Base-by-base conservation (phyloP, 495 filamentous ascomycete species). In the Aspergillus sclerotiicarbonarius region DNA sequence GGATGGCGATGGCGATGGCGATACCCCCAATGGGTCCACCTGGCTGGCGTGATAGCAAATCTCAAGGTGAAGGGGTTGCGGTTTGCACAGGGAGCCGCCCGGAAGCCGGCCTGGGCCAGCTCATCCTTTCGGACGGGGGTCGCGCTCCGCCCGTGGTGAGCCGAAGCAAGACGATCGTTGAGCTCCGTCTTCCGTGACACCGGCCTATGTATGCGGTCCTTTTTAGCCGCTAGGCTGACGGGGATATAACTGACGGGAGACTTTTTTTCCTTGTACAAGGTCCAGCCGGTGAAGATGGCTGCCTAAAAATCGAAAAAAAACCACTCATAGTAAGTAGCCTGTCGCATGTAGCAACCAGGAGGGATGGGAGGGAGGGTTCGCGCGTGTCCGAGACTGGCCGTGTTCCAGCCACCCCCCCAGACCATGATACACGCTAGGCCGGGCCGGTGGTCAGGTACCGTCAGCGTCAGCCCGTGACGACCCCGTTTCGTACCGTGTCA, bases 381-480 rank as follows among this genome's bases (percentile, higher is more conserved):
- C 37, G 37, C 8, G 9, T 15, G 37, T 41, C 37, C 37, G 37
- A 41, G 7, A 41, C 37, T 41, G 37, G 37, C 37, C 37, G 37
- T 12, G 37, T 41, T 41, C 37, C 37, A 41, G 13, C 37, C 33
- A 35, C 3, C 33, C 6, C 31, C 9, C 33, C 9, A 35, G 33
- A 9, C 33, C 9, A 13, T 13, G 33, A 35, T 9, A n/a, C 37
- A n/a, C 37, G 37, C 37, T 41, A 41, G 13, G 12, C 37, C 13
- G 37, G 37, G 7, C 37, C 37, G 37, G 37, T 41, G 15, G 51
- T 53, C 19, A 25, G 29, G 56, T 62, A 59, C 50, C 54, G 60
- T 62, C 56, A 59, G 46, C 0, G 33, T 51, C 39, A 3, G 5
- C 25, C 12, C 25, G 49, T 58, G 53, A 58, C 60, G 12, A 7